Evolutionary conservation across 2,329 filamentous ascomycete genomes (phyloP).

Genomic region (Emmonsiellopsis sp.): DNA sequence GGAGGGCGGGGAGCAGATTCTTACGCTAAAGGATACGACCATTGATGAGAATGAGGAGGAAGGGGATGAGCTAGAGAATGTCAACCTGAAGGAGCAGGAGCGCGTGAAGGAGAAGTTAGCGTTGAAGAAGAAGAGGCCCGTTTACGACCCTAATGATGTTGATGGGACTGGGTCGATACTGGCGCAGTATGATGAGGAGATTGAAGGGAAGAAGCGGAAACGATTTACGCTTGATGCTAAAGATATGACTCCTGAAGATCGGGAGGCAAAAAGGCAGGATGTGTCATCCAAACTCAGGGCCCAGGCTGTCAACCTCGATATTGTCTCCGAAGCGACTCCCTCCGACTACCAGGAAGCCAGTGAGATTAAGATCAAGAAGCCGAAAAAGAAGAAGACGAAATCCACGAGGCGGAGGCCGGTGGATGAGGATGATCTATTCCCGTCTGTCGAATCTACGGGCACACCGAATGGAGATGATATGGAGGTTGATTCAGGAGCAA

Average conservation of each 20-base stretch:
- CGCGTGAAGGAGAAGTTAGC: constrained; percentile 58
- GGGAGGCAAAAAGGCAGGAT: constrained; percentile 46
- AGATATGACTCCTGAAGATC: constrained; percentile 59
- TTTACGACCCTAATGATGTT: constrained; percentile 71
- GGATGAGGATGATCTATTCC: constrained; percentile 52
- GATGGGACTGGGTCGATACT: constrained; percentile 61
- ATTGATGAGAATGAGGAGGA: constrained; percentile 77
- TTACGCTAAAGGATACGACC: constrained; percentile 88
- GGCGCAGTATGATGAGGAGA: constrained; percentile 92
- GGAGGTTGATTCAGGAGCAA: constrained; percentile 62
- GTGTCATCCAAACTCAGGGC: constrained; percentile 53
- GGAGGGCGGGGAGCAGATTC: constrained; percentile 68
- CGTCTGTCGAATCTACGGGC: constrained; percentile 24
- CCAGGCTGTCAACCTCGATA: constrained; percentile 67
- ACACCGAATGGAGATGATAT: constrained; percentile 48
- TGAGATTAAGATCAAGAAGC: constrained; percentile 87
- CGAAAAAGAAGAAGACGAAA: constrained; percentile 77
- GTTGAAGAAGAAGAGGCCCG: constrained; percentile 79
- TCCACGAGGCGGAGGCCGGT: constrained; percentile 59
- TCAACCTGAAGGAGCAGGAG: constrained; percentile 34
- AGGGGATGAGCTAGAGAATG: constrained; percentile 66
- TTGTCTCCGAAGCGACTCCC: constrained; percentile 50
- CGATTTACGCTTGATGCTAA: constrained; percentile 76
- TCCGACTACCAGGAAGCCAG: constrained; percentile 86
- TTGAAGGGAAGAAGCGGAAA: constrained; percentile 80